Evolutionary conservation across 2,329 filamentous ascomycete species (phyloP), one percentile per base, ranked within the genome.

Genomic region (Fusarium sp.): DNA sequence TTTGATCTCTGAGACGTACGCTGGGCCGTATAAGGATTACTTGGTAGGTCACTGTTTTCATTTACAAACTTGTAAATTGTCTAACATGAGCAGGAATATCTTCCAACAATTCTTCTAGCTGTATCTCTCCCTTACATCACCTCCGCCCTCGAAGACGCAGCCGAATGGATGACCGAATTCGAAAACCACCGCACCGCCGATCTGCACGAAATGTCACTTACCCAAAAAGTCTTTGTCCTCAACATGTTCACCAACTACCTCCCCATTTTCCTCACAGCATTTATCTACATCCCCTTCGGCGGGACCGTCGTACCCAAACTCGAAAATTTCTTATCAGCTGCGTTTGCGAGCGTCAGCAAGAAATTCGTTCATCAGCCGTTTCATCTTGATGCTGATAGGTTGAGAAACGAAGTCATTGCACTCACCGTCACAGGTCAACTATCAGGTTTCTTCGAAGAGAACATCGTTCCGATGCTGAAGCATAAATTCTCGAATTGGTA

Each of bases 181-280:
- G 93, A 95, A 78, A 95, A 95, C 79, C 93, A 94, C 79, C 89
- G 93, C 61, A 94, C 92, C 0, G 86, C 90, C 38, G 90, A 92
- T 56, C 85, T 88, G 26, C 91, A 93, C 77, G 90, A 94, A 69
- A 88, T 90, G 68, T 91, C 92, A 1, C 85, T 93, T 73, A 93
- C 91, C 1, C 89, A 92, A 70, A 95, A 95, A 85, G 88, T 92
- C 13, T 94, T 95, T 67, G 86, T 94, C 39, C 88, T 95, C 79
- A 93, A 93, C 84, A 94, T 94, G 83, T 93, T 95, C 81, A 94
- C 92, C 18, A 93, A 93, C 8, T 95, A 95, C 78, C 86, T 94
- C 2, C 92, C 92, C 2, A 92, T 94, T 51, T 87, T 94, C 70
- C 84, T 95, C 12, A 95, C 92, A 0, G 93, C 93, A 0, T 95